phyloP scores from a whole-genome alignment of 768 basidiomycete species.

The Favolaschia claudopus region DNA sequence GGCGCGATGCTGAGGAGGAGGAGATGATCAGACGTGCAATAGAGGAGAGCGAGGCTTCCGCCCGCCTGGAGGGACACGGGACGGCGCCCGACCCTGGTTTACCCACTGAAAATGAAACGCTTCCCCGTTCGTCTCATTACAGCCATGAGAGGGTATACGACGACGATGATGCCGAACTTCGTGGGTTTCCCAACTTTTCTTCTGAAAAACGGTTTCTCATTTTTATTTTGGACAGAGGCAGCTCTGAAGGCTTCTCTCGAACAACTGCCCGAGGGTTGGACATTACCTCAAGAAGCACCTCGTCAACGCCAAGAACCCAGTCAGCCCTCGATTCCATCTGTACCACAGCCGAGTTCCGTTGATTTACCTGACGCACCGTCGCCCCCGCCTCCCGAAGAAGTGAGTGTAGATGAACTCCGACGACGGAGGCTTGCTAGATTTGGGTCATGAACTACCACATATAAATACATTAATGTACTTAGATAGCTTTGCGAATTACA shows the following conservation, averaged over 20 bases:
- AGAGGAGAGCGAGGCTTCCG: slow-evolving; percentile 64
- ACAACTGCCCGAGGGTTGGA: slow-evolving; percentile 61
- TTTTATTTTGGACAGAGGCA: slow-evolving; percentile 51
- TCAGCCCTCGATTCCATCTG: background rate
- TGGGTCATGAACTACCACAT: slow-evolving; percentile 14
- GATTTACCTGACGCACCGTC: background rate
- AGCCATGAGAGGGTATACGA: slow-evolving; percentile 65
- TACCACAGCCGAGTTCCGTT: slow-evolving; percentile 9
- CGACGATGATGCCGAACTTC: slow-evolving; percentile 87
- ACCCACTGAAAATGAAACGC: slow-evolving; percentile 13
- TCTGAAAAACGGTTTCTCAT: background rate
- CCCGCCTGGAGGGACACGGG: slow-evolving; percentile 35
- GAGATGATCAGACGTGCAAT: slow-evolving; percentile 64
- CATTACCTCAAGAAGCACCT: slow-evolving; percentile 38
- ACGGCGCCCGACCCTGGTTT: slow-evolving; percentile 19
- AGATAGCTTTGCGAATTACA: too few species aligned
- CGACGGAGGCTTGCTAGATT: slow-evolving; percentile 27
- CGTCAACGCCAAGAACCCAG: too few species aligned
- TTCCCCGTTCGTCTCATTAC: slow-evolving; percentile 6
- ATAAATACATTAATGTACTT: slow-evolving; percentile 10
- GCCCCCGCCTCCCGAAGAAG: background rate
- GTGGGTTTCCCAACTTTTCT: background rate
- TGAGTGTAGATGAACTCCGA: slow-evolving; percentile 24
- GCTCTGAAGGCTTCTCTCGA: slow-evolving; percentile 86
- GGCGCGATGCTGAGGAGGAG: slow-evolving; percentile 66